phyloP scores from a whole-genome alignment of 768 basidiomycete species.

The Boletus sp. region DNA sequence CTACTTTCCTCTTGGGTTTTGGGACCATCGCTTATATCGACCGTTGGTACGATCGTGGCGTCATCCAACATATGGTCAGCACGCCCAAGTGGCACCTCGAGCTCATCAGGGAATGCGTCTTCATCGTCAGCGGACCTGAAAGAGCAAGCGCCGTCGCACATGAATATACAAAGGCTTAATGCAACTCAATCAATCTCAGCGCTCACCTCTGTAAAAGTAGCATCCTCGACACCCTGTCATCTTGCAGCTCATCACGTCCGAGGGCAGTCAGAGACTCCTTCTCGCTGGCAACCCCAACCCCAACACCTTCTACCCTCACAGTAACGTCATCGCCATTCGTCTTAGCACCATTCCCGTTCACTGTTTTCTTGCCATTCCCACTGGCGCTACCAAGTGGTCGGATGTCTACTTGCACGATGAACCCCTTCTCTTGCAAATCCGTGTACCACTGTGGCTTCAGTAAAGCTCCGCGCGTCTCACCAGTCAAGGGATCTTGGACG shows the following conservation, averaged over 20 bases:
- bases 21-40: conserved; percentile 14
- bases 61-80: conserved; percentile 59
- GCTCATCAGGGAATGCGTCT: conserved; percentile 58
- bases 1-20: conserved; percentile 17
- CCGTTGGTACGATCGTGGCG: conserved; percentile 10
- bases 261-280: conserved; percentile 72
- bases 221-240: conserved; percentile 67
- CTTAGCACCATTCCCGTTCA: conserved; percentile 4
- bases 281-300: conserved; percentile 56
- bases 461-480: conserved; percentile 57
- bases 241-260: conserved; percentile 75
- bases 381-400: conserved; percentile 42
- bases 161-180: neutral
- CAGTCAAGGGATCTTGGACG: conserved; percentile 79
- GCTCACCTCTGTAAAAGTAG: conserved; percentile 63
- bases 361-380: conserved; percentile 2
- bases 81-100: conserved; percentile 59
- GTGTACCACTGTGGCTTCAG: conserved; percentile 72
- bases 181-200: neutral
- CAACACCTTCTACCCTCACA: conserved; percentile 38
- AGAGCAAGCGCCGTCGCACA: neutral
- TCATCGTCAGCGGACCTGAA: conserved; percentile 53
- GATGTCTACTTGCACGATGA: conserved; percentile 56
- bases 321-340: conserved; percentile 9
- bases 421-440: conserved; percentile 59